Base-by-base conservation (phyloP, 164 flowering plant genomes). In the Vitis rupestris region DNA sequence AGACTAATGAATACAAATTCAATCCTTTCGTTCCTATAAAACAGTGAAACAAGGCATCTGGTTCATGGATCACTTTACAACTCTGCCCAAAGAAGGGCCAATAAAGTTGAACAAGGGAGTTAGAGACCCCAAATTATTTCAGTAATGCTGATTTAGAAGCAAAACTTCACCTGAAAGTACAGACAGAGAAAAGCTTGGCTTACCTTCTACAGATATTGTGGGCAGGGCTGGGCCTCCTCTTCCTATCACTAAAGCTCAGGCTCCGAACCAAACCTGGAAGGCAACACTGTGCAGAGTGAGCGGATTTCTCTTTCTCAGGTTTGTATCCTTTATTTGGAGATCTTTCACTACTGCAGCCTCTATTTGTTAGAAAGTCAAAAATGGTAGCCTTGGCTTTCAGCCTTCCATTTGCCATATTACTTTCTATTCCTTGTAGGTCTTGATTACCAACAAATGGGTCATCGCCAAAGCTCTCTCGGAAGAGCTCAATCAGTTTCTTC, bases 401-500 rank as follows among this genome's bases (percentile, higher is more conserved):
- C 61, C 49, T 15, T 9, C 54, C 58, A 11, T 3, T 5, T 47
- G 31, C 61, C 11, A 8, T 64, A 23, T 23, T 23, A 23, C 27
- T 23, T 23, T 23, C 27, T 2, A 16, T 15, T 47, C 14, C 17
- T 31, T 58, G 55, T 15, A 48, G 44, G 56, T 29, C 61, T 59
- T 50, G 72, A 67, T 53, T 14, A 4, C 10, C 57, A 16, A 64
- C 62, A 19, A 12, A 37, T 13, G 44, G 15, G 10, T 63, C 72
- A 16, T 9, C 50, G 57, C 57, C 58, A 48, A 67, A 64, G 65
- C 73, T 74, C 19, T 80, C 83, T 1, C 73, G 59, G 29, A 80
- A 75, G 6, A 80, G 70, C n/a, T 80, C 83, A 19, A 73, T 27
- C 5, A 80, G 73, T 60, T 76, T 80, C 67, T 65, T 76, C 64